Evolutionary conservation across 495 filamentous ascomycete genomes (phyloP).

Genomic region (Penicillium steckii): DNA sequence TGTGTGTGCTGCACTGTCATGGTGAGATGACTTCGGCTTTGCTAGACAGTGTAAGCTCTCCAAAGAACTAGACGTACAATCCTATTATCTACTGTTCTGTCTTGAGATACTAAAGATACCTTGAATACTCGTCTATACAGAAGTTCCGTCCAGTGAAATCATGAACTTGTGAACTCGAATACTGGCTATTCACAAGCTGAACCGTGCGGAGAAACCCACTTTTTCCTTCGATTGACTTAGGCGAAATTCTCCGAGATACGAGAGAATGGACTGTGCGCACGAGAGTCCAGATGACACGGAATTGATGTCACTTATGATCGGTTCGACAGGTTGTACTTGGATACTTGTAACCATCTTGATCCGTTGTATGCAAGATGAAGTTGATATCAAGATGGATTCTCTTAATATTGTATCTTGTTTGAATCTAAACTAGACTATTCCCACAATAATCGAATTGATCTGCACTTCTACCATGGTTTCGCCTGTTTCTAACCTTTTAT

Average conservation of each 20-base stretch:
- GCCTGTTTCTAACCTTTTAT: neutral
- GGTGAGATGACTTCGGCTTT: too few species aligned
- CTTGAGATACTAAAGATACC: too few species aligned
- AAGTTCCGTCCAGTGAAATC: neutral
- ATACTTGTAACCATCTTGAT: neutral
- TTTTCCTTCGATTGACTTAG: neutral
- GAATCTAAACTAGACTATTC: too few species aligned
- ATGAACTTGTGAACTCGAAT: too few species aligned
- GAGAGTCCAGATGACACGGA: neutral
- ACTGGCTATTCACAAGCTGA: neutral
- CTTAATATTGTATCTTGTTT: too few species aligned
- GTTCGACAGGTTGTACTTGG: neutral
- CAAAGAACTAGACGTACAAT: too few species aligned
- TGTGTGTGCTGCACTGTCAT: too few species aligned
- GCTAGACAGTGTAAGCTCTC: too few species aligned
- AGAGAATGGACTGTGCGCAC: neutral
- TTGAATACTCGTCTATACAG: too few species aligned
- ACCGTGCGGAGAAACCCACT: neutral
- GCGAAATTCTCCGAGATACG: neutral
- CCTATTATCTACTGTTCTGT: too few species aligned
- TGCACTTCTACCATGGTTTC: neutral
- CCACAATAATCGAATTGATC: constrained; percentile 10
- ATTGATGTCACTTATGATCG: neutral
- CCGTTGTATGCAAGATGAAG: neutral
- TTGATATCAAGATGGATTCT: too few species aligned